These are phyloP conservation scores for Pythium sp. DNA, from an alignment of 352 stramenopile genomes.

Conservation along the genomic window DNA sequence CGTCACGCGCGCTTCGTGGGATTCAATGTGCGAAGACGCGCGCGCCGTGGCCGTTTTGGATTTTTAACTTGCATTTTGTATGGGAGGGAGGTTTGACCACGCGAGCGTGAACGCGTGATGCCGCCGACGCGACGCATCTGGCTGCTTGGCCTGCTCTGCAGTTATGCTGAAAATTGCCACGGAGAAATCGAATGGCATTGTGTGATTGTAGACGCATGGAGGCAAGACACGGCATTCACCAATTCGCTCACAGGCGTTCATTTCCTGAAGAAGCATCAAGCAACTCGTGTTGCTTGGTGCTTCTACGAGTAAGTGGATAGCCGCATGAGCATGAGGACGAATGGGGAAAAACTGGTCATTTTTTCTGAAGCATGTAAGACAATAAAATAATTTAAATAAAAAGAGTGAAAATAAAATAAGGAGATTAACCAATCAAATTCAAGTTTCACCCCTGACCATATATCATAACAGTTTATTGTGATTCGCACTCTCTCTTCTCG, in stretches of 20 bases:
- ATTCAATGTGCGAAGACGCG: constrained; percentile 8
- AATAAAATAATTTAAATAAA: too few species aligned
- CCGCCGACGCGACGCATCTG: not conserved
- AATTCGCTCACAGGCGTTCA: too few species aligned
- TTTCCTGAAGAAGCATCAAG: not conserved
- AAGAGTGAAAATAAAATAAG: not conserved
- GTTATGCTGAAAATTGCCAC: too few species aligned
- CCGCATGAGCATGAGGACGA: not conserved
- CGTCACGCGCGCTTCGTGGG: constrained; percentile 6
- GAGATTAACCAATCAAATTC: not conserved
- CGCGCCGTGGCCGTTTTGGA: not conserved
- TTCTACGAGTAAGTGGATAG: not conserved
- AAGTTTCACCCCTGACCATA: not conserved
- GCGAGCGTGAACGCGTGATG: not conserved
- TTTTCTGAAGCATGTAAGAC: not conserved
- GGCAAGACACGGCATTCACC: too few species aligned
- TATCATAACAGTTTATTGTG: not conserved
- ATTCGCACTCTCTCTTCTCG: too few species aligned
- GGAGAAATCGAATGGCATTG: not conserved
- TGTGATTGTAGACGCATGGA: not conserved
- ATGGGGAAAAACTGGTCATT: not conserved
- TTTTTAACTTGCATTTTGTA: too few species aligned
- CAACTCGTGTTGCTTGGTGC: not conserved
- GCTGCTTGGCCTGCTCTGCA: not conserved
- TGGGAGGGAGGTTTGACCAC: too few species aligned